Percentiles rank a stretch among this genome's conserved stretches.
Evolutionary conservation across 1,284 basidiomycete genomes (phyloP).

Genomic region (Anthracocystis walkeri): DNA sequence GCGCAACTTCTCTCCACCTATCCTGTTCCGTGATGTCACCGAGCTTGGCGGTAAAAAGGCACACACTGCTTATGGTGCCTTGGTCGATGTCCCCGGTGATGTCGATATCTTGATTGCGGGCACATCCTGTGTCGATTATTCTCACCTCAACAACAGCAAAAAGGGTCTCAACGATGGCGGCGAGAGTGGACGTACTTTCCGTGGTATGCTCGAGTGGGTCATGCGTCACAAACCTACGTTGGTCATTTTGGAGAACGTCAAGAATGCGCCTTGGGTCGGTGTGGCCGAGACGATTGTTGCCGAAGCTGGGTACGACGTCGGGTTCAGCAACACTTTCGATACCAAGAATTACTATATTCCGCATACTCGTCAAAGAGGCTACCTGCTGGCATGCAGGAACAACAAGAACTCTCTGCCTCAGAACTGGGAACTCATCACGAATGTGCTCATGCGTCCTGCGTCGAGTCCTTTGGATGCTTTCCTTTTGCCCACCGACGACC

Average conservation of each 20-base stretch:
- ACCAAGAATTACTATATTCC: constrained; percentile 95
- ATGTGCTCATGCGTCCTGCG: constrained; percentile 81
- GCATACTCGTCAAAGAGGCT: constrained; percentile 75
- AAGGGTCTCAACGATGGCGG: constrained; percentile 73
- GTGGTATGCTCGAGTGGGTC: constrained; percentile 90
- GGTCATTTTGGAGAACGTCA: constrained; percentile 94
- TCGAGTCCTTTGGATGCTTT: constrained; percentile 91
- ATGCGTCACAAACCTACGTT: constrained; percentile 85
- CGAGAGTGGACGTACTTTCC: constrained; percentile 66
- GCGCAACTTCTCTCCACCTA: constrained; percentile 87
- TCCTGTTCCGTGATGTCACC: constrained; percentile 92
- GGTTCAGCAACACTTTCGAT: constrained; percentile 76
- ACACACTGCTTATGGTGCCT: constrained; percentile 89
- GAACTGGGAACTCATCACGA: constrained; percentile 79
- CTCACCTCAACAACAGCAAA: constrained; percentile 91
- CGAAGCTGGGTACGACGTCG: constrained; percentile 81
- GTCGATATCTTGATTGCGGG: constrained; percentile 88
- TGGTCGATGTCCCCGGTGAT: constrained; percentile 86
- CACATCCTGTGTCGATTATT: constrained; percentile 96
- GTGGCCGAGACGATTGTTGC: constrained; percentile 81
- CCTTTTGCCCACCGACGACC: constrained; percentile 88
- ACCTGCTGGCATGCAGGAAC: constrained; percentile 56
- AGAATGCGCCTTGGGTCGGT: constrained; percentile 85
- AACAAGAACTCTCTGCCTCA: constrained; percentile 65
- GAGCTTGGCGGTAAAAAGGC: constrained; percentile 76